These are phyloP conservation scores for Scenedesmus sp. DNA, from an alignment of 163 green algal species.

Conservation along the genomic window DNA sequence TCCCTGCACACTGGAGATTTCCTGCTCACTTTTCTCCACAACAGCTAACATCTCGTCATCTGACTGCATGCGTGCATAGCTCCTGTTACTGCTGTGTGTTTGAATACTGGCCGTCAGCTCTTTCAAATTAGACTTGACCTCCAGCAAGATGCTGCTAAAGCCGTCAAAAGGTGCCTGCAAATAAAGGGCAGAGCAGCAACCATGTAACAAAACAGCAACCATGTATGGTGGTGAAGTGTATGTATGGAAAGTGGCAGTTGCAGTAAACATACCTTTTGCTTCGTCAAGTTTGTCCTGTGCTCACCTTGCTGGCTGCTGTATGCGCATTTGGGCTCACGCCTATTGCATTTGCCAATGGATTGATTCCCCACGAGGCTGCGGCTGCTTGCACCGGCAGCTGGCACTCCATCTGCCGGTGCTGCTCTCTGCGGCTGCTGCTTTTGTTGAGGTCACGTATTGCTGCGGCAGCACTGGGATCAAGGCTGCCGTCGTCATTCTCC, in stretches of 20 bases:
- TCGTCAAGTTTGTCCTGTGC: not conserved
- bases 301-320: not conserved
- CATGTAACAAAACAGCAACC: too few relatives aligned
- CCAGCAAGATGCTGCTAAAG: constrained; percentile 7
- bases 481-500: not conserved
- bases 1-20: not conserved
- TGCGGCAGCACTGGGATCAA: not conserved
- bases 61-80: constrained; percentile 12
- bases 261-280: not conserved
- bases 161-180: constrained; percentile 20
- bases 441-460: constrained; percentile 2
- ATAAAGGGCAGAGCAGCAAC: too few relatives aligned
- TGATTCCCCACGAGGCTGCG: not conserved
- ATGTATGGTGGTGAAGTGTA: not conserved
- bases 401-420: not conserved
- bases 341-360: constrained; percentile 26
- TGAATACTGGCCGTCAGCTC: not conserved
- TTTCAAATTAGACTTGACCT: constrained; percentile 18
- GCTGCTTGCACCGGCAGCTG: not conserved
- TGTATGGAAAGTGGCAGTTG: not conserved
- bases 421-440: not conserved
- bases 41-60: constrained; percentile 8
- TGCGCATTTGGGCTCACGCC: not conserved
- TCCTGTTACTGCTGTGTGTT: not conserved
- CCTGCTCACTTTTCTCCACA: not conserved